Evolutionary conservation across 2,329 filamentous ascomycete species (phyloP), one percentile per base, ranked within the genome.

Genomic region (Cladophialophora immunda): DNA sequence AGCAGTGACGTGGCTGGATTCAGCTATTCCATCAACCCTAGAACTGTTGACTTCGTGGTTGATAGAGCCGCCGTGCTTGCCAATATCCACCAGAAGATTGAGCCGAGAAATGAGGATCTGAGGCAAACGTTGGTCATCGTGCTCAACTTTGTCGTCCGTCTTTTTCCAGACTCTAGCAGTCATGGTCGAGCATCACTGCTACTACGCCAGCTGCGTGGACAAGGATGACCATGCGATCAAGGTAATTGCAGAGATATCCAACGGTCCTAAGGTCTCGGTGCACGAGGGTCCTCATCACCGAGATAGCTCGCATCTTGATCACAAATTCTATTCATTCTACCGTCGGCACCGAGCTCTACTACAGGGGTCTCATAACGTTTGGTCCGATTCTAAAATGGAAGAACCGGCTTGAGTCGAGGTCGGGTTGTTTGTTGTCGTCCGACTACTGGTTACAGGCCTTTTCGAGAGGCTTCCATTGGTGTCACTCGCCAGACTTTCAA

Each of bases 21-120:
- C 58, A 68, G 66, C 34, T 53, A 68, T 34, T 50, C 29, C 5
- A 22, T 45, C 22, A 62, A 65, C 30, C 36, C 56, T 4, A 38
- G 25, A 1, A 62, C 30, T 4, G 45, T 68, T 41, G 47, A 62
- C 22, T 68, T 64, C 22, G 54, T 68, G 36, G 54, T 58, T 17
- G 61, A 64, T 11, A 36, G 19, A 19, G 61, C 61, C 7, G 38
- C 53, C 5, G 17, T 2, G 8, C 54, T 64, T 8, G 7, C 50
- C n/a, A 34, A 25, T 13, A n/a, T 8, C 15, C 22, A 13, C 4
- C 54, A 17, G 3, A 32, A 36, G 41, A 17, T 17, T 17, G 27
- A 52, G 13, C 9, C 9, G 58, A 30, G 34, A 25, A 29, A 29
- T 47, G 25, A 19, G 32, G 36, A 58, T 30, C 32, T 60, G n/a